Percentiles rank a stretch among this genome's conserved stretches.
Evolutionary conservation across 108 stramenopile species (phyloP).

Genomic region (Fragilaria crotonensis): DNA sequence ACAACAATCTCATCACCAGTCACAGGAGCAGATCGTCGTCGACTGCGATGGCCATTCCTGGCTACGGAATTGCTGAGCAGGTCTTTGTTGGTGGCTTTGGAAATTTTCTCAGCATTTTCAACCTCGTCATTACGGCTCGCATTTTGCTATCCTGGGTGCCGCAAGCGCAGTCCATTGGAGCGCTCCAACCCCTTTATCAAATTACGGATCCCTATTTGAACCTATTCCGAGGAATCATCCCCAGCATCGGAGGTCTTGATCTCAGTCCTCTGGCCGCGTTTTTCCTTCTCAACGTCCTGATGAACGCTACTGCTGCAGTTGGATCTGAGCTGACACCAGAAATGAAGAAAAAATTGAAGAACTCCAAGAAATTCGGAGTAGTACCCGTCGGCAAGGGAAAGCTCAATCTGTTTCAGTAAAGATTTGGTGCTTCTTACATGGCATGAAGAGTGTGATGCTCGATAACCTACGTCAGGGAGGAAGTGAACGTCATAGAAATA

Average conservation of each 20-base stretch:
- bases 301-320: constrained; percentile 47
- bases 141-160: constrained; percentile 88
- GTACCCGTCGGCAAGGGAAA: no score
- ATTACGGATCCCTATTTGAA: constrained; percentile 93
- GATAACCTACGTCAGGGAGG: no score
- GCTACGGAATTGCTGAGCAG: constrained; percentile 77
- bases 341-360: constrained; percentile 9
- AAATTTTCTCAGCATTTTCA: constrained; percentile 83
- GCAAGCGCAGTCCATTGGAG: constrained; percentile 62
- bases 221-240: constrained; percentile 78
- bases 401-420: no score
- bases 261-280: constrained; percentile 72
- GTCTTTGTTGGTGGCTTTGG: constrained; percentile 76
- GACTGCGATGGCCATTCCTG: constrained; percentile 82
- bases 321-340: constrained; percentile 38
- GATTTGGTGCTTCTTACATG: no score
- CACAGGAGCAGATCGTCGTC: constrained; percentile 3
- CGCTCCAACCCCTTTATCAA: constrained; percentile 72
- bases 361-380: no score
- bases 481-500: no score
- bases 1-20: no score
- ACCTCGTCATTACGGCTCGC: constrained; percentile 85
- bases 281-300: constrained; percentile 51
- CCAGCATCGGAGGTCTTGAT: constrained; percentile 81
- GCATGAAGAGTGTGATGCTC: no score